Base-by-base conservation (phyloP, 169 alveolate genomes). In the Eimeria zaria region DNA sequence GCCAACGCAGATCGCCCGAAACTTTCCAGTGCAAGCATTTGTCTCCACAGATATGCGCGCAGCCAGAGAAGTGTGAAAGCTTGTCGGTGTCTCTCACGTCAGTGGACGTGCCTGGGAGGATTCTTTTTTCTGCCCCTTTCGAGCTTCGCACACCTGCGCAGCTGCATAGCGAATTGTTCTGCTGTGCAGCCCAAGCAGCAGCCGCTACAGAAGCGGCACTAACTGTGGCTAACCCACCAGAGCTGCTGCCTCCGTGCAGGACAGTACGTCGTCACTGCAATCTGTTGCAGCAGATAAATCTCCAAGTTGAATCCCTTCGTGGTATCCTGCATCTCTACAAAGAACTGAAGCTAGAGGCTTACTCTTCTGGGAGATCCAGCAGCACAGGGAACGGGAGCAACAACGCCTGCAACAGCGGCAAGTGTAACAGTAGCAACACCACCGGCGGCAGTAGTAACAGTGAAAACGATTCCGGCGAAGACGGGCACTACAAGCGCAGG, bases 391-490 rank as follows among this genome's bases (percentile, higher is more conserved):
- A 6, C 16, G 36, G 58, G 20, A 24, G 22, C 36, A 74, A 39
- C 85, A 44, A 41, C 85, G 44, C 39, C 58, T 41, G 2, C 60
- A 46, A 62, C 85, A 20, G 36, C 85, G 22, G 39, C 85, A 24
- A 2, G 36, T 22, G 30, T 22, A 20, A 27, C 62, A 36, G 27
- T 62, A 73, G 84, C 84, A 73, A 30, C 55, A 74, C 22, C 85
- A 39, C 22, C 85, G 20, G 85, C 85, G 44, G 58, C 58, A 41
- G 60, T 62, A 44, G 85, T 39, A 74, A 24, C 85, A 74, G 58
- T 0, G 85, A 6, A 44, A 74, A 27, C 60, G 62, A 24, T 74
- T 44, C 36, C 85, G 27, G 60, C 60, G 85, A 11, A 69, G 33
- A n/a, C 78, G 48, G 78, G 27, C 48, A 18, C 85, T 9, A 9